Conservation (phyloP, 306 rosid species). For the Cicer judaicum region DNA sequence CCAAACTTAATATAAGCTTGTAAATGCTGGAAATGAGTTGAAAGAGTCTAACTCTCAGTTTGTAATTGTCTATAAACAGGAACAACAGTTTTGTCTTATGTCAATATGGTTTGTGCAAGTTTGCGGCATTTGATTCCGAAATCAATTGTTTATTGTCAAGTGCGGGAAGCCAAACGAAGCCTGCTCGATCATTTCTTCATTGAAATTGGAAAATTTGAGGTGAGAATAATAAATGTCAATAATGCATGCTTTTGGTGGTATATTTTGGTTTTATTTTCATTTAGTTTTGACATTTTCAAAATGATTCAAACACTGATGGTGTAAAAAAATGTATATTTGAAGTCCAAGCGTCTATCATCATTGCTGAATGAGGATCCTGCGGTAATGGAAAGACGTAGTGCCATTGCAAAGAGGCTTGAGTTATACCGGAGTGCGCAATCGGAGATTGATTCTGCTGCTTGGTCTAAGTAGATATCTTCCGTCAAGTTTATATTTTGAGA, state of each 20-base stretch:
- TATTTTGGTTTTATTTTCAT: neutral
- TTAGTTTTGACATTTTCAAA: neutral
- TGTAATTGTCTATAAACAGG: slow-evolving; percentile 56
- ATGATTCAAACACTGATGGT: neutral
- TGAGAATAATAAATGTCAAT: slow-evolving; percentile 34
- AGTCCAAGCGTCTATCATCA: slow-evolving; percentile 76
- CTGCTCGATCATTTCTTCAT: slow-evolving; percentile 83
- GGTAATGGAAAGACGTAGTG: slow-evolving; percentile 81
- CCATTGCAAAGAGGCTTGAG: slow-evolving; percentile 83
- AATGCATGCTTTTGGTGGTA: neutral
- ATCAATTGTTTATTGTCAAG: slow-evolving; percentile 88
- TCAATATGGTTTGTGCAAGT: slow-evolving; percentile 79
- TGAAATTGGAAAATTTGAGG: slow-evolving; percentile 86
- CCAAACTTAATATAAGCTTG: neutral
- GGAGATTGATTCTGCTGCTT: slow-evolving; percentile 85
- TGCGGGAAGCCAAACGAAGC: slow-evolving; percentile 88
- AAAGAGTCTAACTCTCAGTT: neutral
- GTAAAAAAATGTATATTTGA: slow-evolving; percentile 32
- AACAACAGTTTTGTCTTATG: slow-evolving; percentile 75
- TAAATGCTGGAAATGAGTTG: slow-evolving; percentile 13
- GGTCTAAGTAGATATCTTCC: slow-evolving; percentile 74
- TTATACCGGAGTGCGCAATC: slow-evolving; percentile 88
- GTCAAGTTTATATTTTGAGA: neutral
- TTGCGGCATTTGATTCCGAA: slow-evolving; percentile 86
- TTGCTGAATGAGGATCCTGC: slow-evolving; percentile 94